Conservation (phyloP, 306 rosid species). For the Medicago arabica region DNA sequence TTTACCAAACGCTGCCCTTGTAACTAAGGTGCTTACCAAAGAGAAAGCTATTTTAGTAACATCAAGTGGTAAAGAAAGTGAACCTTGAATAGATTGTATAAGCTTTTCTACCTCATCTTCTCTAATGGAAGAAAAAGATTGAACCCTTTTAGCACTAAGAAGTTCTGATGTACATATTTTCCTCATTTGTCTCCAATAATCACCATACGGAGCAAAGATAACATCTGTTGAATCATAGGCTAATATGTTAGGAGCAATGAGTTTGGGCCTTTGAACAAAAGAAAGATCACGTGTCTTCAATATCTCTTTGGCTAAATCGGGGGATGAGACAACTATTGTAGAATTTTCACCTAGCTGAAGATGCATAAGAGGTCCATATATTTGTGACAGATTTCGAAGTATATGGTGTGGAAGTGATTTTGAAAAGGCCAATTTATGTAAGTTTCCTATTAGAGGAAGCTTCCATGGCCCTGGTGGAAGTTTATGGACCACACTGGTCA, state of each 20-base stretch:
- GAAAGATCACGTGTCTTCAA: conserved; percentile 53
- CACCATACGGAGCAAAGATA: conserved; percentile 47
- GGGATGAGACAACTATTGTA: conserved; percentile 53
- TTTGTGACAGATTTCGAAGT: conserved; percentile 41
- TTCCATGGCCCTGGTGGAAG: conserved; percentile 49
- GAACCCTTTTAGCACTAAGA: conserved; percentile 53
- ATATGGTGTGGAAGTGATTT: conserved; percentile 46
- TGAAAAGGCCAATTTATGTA: conserved; percentile 35
- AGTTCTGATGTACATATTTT: conserved; percentile 54
- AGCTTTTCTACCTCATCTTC: conserved; percentile 54
- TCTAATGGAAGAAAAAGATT: conserved; percentile 49
- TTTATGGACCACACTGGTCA: not conserved
- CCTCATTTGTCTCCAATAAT: conserved; percentile 63
- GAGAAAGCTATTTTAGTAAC: conserved; percentile 5
- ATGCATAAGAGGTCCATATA: conserved; percentile 60
- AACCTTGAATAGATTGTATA: conserved; percentile 39
- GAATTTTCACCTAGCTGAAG: conserved; percentile 53
- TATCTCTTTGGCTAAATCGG: conserved; percentile 51
- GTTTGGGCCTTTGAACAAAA: conserved; percentile 46
- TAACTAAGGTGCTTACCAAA: not conserved
- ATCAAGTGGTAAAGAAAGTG: conserved; percentile 39
- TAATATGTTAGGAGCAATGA: conserved; percentile 37
- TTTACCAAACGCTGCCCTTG: conserved; percentile 44
- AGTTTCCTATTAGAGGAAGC: conserved; percentile 46
- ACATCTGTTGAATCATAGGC: conserved; percentile 37